A percentile compares a stretch with the other conserved stretches of the same genome.
phyloP scores from a whole-genome alignment of 305 asterid genomes.

The Fraxinus ornus region DNA sequence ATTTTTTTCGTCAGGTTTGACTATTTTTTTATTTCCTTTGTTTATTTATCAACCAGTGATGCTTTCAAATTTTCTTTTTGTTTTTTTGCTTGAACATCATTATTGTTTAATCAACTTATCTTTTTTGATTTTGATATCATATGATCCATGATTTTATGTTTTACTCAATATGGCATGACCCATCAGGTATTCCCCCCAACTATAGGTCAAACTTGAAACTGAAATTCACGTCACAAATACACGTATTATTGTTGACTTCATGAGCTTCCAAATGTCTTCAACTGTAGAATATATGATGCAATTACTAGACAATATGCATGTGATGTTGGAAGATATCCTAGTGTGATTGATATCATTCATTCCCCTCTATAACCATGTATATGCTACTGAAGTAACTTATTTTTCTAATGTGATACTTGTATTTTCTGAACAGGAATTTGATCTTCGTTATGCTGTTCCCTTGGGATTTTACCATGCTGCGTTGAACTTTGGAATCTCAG shows the following conservation, averaged over 20 bases:
- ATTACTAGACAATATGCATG: constrained; percentile 2
- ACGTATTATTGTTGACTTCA: background rate
- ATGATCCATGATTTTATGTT: background rate
- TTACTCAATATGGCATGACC: background rate
- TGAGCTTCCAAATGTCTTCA: background rate
- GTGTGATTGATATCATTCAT: background rate
- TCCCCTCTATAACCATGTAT: background rate
- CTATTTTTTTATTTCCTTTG: background rate
- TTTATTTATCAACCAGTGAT: background rate
- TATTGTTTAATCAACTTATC: background rate
- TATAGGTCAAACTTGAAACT: constrained; percentile 12
- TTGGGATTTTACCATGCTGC: constrained; percentile 80
- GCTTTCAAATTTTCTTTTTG: constrained; percentile 15
- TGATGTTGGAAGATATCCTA: constrained; percentile 15
- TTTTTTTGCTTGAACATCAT: background rate
- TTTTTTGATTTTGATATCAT: background rate
- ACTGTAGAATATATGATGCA: background rate
- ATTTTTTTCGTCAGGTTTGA: constrained; percentile 84
- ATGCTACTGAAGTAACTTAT: background rate
- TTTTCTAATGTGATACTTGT: constrained; percentile 19
- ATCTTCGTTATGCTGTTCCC: constrained; percentile 82
- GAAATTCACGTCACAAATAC: background rate
- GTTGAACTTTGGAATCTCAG: constrained; percentile 74
- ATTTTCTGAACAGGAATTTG: constrained; percentile 65
- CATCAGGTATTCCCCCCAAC: background rate